Evolutionary conservation across 768 basidiomycete species (phyloP).

Genomic region (Amyloporia xantha): DNA sequence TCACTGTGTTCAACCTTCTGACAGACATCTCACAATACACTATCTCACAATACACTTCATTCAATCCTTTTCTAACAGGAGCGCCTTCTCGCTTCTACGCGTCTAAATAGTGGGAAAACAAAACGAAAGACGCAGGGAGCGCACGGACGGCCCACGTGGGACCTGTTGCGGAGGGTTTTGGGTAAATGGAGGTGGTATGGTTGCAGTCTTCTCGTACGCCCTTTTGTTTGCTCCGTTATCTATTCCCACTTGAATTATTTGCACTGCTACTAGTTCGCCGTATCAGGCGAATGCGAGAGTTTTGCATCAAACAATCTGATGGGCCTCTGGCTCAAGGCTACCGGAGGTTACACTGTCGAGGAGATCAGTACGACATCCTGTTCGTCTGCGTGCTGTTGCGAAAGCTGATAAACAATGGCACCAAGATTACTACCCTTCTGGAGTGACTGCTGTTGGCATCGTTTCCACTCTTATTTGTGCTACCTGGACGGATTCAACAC

Average conservation of each 20-base stretch:
- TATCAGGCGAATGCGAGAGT: conserved; percentile 62
- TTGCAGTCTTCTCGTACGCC: conserved; percentile 52
- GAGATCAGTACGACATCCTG: conserved; percentile 41
- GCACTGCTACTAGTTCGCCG: conserved; percentile 40
- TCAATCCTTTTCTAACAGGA: conserved; percentile 36
- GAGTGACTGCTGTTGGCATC: conserved; percentile 60
- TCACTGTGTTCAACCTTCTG: too few species aligned
- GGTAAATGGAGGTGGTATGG: conserved; percentile 63
- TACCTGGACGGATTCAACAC: conserved; percentile 54
- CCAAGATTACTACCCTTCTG: conserved; percentile 52
- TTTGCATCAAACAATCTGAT: conserved; percentile 68
- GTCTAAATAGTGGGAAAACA: conserved; percentile 31
- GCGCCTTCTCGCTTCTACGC: conserved; percentile 43
- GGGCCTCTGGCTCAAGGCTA: conserved; percentile 64
- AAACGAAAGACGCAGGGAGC: conserved; percentile 29
- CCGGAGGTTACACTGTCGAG: conserved; percentile 55
- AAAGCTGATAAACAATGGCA: background rate
- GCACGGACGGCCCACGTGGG: conserved; percentile 41
- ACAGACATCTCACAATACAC: background rate
- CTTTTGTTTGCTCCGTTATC: background rate
- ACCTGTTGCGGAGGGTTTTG: conserved; percentile 40
- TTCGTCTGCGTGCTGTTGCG: background rate
- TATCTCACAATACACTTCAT: too few species aligned
- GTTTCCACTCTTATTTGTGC: conserved; percentile 57
- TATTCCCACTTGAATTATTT: too few species aligned